Percentiles rank a stretch among this genome's conserved stretches.
These are phyloP conservation scores for Isoetes engelmannii DNA, from an alignment of 83 land plant genomes.

Conservation along the genomic window DNA sequence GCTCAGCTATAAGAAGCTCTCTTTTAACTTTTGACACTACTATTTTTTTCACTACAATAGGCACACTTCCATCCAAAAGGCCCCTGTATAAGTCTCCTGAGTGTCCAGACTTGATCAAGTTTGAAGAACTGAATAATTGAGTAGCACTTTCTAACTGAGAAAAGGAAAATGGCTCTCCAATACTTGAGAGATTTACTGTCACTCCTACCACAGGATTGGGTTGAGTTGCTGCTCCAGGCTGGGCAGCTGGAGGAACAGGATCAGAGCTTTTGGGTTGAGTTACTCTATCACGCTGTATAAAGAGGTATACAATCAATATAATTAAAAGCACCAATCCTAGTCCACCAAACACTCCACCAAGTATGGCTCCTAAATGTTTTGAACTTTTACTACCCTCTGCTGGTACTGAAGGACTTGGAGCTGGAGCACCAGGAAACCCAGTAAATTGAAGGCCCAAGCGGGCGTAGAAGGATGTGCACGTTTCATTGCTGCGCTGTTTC, in stretches of 20 bases:
- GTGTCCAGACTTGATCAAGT: slow-evolving; percentile 81
- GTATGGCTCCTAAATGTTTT: slow-evolving; percentile 32
- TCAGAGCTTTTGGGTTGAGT: too few relatives aligned
- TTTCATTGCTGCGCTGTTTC: slow-evolving; percentile 42
- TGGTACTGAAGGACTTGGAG: slow-evolving; percentile 17
- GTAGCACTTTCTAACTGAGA: slow-evolving; percentile 72
- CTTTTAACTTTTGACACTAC: slow-evolving; percentile 40
- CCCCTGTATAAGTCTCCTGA: slow-evolving; percentile 83
- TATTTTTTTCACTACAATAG: slow-evolving; percentile 65
- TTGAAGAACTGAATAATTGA: slow-evolving; percentile 41
- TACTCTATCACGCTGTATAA: slow-evolving; percentile 6
- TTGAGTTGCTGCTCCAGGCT: slow-evolving; percentile 17
- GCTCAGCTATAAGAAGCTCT: slow-evolving; percentile 59
- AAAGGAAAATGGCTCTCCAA: slow-evolving; percentile 71
- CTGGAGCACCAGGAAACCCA: slow-evolving; percentile 19
- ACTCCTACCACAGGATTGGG: slow-evolving; percentile 2
- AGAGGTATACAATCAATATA: slow-evolving; percentile 24
- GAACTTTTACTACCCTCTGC: slow-evolving; percentile 16
- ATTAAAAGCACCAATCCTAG: slow-evolving; percentile 41
- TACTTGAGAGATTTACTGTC: slow-evolving; percentile 39
- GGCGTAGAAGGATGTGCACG: slow-evolving; percentile 58
- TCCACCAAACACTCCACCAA: slow-evolving; percentile 65
- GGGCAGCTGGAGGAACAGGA: too few relatives aligned
- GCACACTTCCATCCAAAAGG: slow-evolving; percentile 47
- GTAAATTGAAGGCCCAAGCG: slow-evolving; percentile 36